Evolutionary conservation across 2,329 filamentous ascomycete genomes (phyloP), one percentile per base, ranked within the genome.

Genomic region (Fusarium buxicola): DNA sequence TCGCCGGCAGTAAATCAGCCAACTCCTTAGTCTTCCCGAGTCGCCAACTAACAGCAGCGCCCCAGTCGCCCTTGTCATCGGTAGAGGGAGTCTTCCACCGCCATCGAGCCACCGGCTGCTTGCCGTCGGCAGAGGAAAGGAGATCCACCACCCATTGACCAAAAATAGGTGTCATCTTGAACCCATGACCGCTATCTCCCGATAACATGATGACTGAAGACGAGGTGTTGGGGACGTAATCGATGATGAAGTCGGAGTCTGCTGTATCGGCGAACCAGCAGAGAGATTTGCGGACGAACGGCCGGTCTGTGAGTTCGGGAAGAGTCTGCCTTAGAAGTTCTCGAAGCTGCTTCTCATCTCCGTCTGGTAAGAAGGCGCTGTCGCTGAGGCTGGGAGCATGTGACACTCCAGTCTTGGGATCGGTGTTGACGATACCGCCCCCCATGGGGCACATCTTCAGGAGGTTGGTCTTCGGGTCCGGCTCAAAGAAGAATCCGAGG

Each of bases 401-500:
- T 0, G 82, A 84, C 2, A 75, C 18, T 71, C 80, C 65, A 0
- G 49, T 40, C 41, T 73, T 41, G 2, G 64, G 47, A 15, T 68
- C 47, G 7, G 69, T 75, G 56, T 85, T 81, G 11, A 81, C 82
- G 63, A 86, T 86, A 0, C 86, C 87, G 1, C 81, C 83, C 2
- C 85, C 85, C 70, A 84, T 80, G 0, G 85, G 84, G 63, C 85
- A 88, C 9, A 89, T 68, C 73, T 89, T 89, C 38, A 89, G 73
- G 5, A 88, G 71, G 18, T 81, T 80, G 0, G 85, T 88, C 58
- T 80, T 77, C 0, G 79, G 82, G 61, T 89, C 86, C 0, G 87
- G 86, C 71, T 89, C 87, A 55, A 89, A 89, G 74, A 87, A 86
- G 76, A 89, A 89, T 0, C 86, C 86, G 0, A 89, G 74, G 58